Evolutionary conservation across 345 rosid genomes (phyloP).

Genomic region (Salix dunnii): DNA sequence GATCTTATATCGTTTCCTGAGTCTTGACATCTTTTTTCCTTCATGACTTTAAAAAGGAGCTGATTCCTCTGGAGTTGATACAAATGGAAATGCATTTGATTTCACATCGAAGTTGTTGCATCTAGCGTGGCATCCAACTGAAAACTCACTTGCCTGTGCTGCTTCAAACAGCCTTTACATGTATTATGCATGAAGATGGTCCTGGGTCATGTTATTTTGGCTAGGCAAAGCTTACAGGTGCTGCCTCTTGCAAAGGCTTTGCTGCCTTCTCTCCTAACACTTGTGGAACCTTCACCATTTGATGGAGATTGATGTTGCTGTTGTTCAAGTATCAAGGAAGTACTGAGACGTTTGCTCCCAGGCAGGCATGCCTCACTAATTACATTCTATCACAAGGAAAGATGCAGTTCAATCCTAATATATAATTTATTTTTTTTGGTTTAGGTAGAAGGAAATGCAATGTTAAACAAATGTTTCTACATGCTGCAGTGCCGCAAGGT

Average conservation of each 20-base stretch:
- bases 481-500: constrained; percentile 15
- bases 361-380: constrained; percentile 29
- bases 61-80: constrained; percentile 42
- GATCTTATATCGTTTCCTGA: neutral
- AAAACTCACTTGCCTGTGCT: constrained; percentile 51
- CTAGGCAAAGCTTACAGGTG: constrained; percentile 6
- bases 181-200: constrained; percentile 45
- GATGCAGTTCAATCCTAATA: constrained; percentile 19
- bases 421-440: neutral
- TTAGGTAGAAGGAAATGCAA: constrained; percentile 22
- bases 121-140: constrained; percentile 61
- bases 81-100: constrained; percentile 54
- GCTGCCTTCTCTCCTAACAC: constrained; percentile 14
- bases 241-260: constrained; percentile 14
- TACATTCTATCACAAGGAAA: constrained; percentile 39
- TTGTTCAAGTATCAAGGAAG: constrained; percentile 20
- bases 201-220: constrained; percentile 9
- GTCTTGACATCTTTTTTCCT: neutral
- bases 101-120: constrained; percentile 51
- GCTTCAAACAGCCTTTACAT: constrained; percentile 65
- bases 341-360: constrained; percentile 11
- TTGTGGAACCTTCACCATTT: constrained; percentile 7
- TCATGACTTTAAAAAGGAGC: constrained; percentile 23
- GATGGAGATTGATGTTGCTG: constrained; percentile 1
- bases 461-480: constrained; percentile 5